Conservation (phyloP, 352 stramenopile genomes). For the Phytophthora kernoviae region DNA sequence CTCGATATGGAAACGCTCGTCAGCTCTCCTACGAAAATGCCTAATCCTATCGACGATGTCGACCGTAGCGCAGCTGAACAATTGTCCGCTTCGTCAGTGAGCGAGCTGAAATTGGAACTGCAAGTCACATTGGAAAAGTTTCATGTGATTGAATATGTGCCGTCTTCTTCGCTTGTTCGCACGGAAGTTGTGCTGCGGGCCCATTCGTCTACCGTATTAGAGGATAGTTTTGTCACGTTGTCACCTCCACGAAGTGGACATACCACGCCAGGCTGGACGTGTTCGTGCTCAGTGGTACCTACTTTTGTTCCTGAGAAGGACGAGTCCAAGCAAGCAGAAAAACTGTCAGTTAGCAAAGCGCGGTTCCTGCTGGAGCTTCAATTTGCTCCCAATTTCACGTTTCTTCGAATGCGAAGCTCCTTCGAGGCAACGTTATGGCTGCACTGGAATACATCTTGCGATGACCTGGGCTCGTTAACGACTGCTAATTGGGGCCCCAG, state of each 20-base stretch:
- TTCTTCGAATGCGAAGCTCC: constrained; percentile 28
- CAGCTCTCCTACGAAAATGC: not conserved
- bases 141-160: constrained; percentile 39
- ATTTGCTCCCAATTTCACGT: constrained; percentile 26
- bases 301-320: constrained; percentile 12
- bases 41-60: not conserved
- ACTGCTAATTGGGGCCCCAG: constrained; percentile 5
- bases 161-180: constrained; percentile 38
- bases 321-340: not conserved
- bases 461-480: not conserved
- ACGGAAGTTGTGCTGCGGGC: constrained; percentile 40
- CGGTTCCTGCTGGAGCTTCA: constrained; percentile 35
- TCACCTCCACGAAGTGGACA: constrained; percentile 9
- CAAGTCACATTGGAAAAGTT: constrained; percentile 40
- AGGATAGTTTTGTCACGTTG: constrained; percentile 35
- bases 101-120: constrained; percentile 10
- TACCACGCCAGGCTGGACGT: constrained; percentile 18
- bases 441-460: constrained; percentile 20
- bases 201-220: constrained; percentile 16
- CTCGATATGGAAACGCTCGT: constrained; percentile 40
- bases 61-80: constrained; percentile 4
- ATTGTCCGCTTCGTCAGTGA: not conserved
- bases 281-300: constrained; percentile 27
- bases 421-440: constrained; percentile 35
- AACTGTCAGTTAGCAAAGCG: not conserved